phyloP scores from a whole-genome alignment of 805 yeast genomes.

The Sugiyamaella smithiae region DNA sequence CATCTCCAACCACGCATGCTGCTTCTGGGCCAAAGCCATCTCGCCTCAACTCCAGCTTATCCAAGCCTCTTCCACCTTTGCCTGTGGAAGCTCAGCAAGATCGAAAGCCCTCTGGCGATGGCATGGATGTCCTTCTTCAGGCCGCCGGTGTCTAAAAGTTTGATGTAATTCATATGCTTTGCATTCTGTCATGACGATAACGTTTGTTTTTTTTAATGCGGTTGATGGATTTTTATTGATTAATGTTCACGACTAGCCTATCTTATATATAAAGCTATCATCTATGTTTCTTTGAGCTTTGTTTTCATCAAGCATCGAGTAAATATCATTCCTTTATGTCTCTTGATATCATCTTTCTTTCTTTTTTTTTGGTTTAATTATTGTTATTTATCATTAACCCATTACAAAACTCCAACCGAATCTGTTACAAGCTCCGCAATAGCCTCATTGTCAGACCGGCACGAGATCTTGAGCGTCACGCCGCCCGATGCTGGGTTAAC shows the following conservation, averaged over 20 bases:
- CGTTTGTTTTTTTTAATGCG: background rate
- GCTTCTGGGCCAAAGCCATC: slow-evolving; percentile 5
- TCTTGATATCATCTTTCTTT: background rate
- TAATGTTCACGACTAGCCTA: background rate
- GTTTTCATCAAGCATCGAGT: too few species aligned
- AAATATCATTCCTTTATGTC: too few species aligned
- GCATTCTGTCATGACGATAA: slow-evolving; percentile 5
- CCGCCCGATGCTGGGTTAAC: slow-evolving; percentile 44
- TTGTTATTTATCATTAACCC: background rate
- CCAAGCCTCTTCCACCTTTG: slow-evolving; percentile 30
- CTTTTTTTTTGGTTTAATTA: background rate
- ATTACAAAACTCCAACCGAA: slow-evolving; percentile 26
- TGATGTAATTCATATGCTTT: background rate
- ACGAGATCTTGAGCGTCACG: slow-evolving; percentile 43
- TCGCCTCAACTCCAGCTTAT: slow-evolving; percentile 12
- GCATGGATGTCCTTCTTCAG: slow-evolving; percentile 30
- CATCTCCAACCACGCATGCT: slow-evolving; percentile 11
- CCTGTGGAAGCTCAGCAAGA: slow-evolving; percentile 25
- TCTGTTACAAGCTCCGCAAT: slow-evolving; percentile 51
- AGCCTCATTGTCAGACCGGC: slow-evolving; percentile 44
- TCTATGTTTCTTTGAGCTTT: too few species aligned
- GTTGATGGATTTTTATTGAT: background rate
- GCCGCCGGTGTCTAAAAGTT: slow-evolving; percentile 29
- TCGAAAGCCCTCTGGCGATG: slow-evolving; percentile 17
- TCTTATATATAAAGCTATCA: too few species aligned